Percentiles rank a stretch among this genome's conserved stretches.
phyloP scores from a whole-genome alignment of 495 filamentous ascomycete genomes.

The Xylaria acuta region DNA sequence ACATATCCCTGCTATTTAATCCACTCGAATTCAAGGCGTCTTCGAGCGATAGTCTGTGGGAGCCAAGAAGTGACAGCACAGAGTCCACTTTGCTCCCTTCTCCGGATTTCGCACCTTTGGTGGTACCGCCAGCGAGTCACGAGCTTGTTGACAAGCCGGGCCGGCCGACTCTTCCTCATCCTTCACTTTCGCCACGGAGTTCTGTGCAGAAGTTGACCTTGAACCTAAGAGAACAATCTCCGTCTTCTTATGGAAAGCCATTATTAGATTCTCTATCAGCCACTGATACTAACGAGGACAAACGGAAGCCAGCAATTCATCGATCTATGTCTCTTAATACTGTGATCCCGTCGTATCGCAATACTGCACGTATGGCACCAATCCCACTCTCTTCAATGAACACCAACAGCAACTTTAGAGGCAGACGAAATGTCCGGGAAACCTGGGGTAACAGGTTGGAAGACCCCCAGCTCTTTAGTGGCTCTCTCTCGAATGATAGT shows the following conservation, averaged over 20 bases:
- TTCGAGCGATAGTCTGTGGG: constrained; percentile 26
- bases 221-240: constrained; percentile 13
- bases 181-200: neutral
- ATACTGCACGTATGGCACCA: neutral
- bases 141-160: neutral
- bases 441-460: constrained; percentile 34
- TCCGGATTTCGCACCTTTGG: constrained; percentile 29
- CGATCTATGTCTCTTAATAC: constrained; percentile 22
- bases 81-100: constrained; percentile 24
- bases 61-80: neutral
- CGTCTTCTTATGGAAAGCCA: neutral
- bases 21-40: constrained; percentile 36
- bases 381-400: neutral
- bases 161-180: neutral
- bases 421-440: constrained; percentile 23
- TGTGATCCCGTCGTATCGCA: neutral
- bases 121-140: neutral
- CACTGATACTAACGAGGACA: neutral
- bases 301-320: neutral
- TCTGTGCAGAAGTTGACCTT: constrained; percentile 14
- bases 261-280: neutral
- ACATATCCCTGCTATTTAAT: constrained; percentile 36
- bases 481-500: constrained; percentile 3
- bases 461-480: constrained; percentile 25
- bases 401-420: neutral